A percentile compares a stretch with the other conserved stretches of the same genome.
These are phyloP conservation scores for Haplosporangium sp. DNA, from an alignment of 371 early-diverging fungal species.

Conservation along the genomic window DNA sequence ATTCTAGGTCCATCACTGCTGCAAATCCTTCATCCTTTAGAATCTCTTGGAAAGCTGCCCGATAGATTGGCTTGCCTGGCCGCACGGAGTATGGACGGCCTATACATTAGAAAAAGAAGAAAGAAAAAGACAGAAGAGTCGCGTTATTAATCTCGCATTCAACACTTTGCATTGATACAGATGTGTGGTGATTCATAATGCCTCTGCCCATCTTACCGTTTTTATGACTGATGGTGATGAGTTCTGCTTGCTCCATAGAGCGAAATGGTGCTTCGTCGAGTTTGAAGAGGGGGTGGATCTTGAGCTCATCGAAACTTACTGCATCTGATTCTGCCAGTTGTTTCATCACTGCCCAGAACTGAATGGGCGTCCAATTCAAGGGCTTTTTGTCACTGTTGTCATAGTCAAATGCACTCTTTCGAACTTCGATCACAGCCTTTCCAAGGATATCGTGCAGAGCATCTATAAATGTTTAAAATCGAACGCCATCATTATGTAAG, in stretches of 20 bases:
- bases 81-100: conserved; percentile 82
- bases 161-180: too few relatives aligned
- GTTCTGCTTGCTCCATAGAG: conserved; percentile 89
- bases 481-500: too few relatives aligned
- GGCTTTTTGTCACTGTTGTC: conserved; percentile 60
- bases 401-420: conserved; percentile 85
- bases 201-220: conserved; percentile 65
- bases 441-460: conserved; percentile 85
- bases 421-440: conserved; percentile 83
- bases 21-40: conserved; percentile 74
- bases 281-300: conserved; percentile 81
- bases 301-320: conserved; percentile 83
- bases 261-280: conserved; percentile 80
- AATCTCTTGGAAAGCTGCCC: conserved; percentile 81
- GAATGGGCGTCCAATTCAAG: conserved; percentile 75
- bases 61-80: conserved; percentile 86
- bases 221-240: conserved; percentile 78
- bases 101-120: conserved; percentile 14
- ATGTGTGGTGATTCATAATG: too few relatives aligned
- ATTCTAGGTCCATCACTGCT: conserved; percentile 83
- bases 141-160: too few relatives aligned
- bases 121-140: conserved; percentile 4
- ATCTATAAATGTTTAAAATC: conserved; percentile 54
- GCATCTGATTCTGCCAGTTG: conserved; percentile 63
- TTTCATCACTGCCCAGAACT: conserved; percentile 83